Evolutionary conservation across 2,329 filamentous ascomycete genomes (phyloP).

Genomic region (Penicillium frequentans): DNA sequence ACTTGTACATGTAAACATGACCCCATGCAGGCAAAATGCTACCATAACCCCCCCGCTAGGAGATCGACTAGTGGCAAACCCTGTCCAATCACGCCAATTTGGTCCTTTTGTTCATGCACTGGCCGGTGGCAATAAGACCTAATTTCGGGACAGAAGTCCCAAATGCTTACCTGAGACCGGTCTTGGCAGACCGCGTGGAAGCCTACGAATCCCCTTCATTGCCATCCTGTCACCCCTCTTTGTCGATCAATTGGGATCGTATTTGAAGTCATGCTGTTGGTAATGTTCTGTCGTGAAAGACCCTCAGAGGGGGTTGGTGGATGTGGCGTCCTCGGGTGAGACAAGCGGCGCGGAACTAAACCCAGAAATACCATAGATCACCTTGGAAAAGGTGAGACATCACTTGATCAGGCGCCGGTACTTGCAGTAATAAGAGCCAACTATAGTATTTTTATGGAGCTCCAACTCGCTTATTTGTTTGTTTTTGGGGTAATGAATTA

Average conservation of each 20-base stretch:
- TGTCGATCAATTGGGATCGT: not conserved
- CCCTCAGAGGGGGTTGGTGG: not conserved
- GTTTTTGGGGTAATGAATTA: not conserved
- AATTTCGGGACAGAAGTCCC: not conserved
- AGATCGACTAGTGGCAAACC: not conserved
- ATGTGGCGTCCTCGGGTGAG: slow-evolving; percentile 5
- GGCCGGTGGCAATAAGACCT: not conserved
- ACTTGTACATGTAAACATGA: not conserved
- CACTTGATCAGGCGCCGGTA: not conserved
- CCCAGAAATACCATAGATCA: slow-evolving; percentile 2
- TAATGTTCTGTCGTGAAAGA: not conserved
- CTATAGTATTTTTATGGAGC: not conserved
- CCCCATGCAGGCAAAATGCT: not conserved
- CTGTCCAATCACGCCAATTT: not conserved
- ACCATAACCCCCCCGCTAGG: not conserved
- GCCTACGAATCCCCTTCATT: slow-evolving; percentile 12
- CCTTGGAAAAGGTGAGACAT: slow-evolving; percentile 8
- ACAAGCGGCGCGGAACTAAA: slow-evolving; percentile 4
- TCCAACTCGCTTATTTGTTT: not conserved
- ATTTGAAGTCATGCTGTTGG: not conserved
- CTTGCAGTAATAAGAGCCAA: not conserved
- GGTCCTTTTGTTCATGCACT: not conserved
- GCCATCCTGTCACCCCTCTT: not conserved
- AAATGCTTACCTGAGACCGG: slow-evolving; percentile 1
- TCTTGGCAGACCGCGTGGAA: slow-evolving; percentile 17